A percentile compares a stretch with the other conserved stretches of the same genome.
Evolutionary conservation across 169 alveolate species (phyloP).

Genomic region (Plasmodium ovale): DNA sequence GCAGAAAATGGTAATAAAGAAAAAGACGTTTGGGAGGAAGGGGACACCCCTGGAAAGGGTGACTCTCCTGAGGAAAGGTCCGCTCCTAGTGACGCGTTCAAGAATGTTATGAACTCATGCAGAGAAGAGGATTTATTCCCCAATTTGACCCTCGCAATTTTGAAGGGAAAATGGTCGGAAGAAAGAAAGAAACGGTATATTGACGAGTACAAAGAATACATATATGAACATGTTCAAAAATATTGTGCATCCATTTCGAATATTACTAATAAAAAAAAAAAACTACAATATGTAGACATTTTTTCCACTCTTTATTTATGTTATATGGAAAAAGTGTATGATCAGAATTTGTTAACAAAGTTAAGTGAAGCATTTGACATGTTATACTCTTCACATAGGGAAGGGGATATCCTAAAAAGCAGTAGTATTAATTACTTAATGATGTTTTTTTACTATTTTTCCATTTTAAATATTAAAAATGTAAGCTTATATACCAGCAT

Average conservation of each 20-base stretch:
- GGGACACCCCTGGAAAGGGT: neutral
- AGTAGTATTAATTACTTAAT: slow-evolving; percentile 22
- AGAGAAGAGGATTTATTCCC: slow-evolving; percentile 6
- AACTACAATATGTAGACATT: slow-evolving; percentile 17
- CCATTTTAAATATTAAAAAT: slow-evolving; percentile 50
- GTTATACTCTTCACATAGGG: neutral
- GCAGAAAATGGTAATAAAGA: neutral
- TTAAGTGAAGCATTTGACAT: slow-evolving; percentile 30
- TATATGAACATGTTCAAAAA: neutral
- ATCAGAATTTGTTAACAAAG: slow-evolving; percentile 36
- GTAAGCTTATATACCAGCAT: slow-evolving; percentile 27
- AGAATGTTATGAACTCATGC: neutral
- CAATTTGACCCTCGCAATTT: slow-evolving; percentile 20
- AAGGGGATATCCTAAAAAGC: slow-evolving; percentile 6
- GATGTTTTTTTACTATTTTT: slow-evolving; percentile 61
- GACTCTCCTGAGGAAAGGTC: neutral
- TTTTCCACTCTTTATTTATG: slow-evolving; percentile 52
- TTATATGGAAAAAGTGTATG: slow-evolving; percentile 55
- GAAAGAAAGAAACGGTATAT: slow-evolving; percentile 15
- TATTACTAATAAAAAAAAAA: slow-evolving; percentile 4
- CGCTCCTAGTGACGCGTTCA: neutral
- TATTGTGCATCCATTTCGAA: neutral
- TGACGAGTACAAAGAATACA: slow-evolving; percentile 21
- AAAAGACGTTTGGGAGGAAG: neutral
- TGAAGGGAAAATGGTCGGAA: neutral